Percentiles rank a stretch among this genome's conserved stretches.
phyloP scores from a whole-genome alignment of 1,284 basidiomycete species.

The Rhodofomes roseus region DNA sequence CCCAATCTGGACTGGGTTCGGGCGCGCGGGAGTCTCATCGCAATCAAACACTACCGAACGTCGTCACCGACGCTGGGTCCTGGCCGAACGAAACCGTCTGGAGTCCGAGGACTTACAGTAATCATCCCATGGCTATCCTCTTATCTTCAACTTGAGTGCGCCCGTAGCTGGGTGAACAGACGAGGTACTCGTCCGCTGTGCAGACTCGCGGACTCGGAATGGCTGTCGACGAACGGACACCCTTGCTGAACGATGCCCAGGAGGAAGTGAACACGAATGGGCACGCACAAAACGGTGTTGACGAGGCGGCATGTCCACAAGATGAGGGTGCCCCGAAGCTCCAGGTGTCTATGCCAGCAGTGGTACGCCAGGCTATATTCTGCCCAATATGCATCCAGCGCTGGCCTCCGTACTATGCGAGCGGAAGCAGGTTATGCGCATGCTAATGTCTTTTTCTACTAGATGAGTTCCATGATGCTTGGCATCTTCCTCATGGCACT shows the following conservation, averaged over 20 bases:
- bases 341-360: constrained; percentile 12
- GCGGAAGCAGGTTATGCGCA: neutral
- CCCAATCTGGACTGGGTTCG: no score
- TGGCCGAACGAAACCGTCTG: neutral
- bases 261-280: neutral
- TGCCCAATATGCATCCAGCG: no score
- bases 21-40: no score
- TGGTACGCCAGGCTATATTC: constrained; percentile 11
- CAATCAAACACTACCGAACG: no score
- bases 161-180: neutral
- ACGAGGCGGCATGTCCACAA: neutral
- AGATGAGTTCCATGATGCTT: constrained; percentile 55
- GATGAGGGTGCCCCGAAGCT: constrained; percentile 9
- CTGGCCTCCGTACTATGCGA: no score
- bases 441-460: neutral
- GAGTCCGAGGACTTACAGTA: no score
- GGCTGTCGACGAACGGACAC: constrained; percentile 10
- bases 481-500: constrained; percentile 57
- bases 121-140: no score
- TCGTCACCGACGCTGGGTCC: no score
- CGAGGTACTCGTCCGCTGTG: neutral
- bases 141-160: neutral
- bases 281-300: neutral
- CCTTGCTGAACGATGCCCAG: constrained; percentile 1
- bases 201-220: neutral